phyloP scores from a whole-genome alignment of 2,329 filamentous ascomycete genomes.

The Mariannaea elegans region DNA sequence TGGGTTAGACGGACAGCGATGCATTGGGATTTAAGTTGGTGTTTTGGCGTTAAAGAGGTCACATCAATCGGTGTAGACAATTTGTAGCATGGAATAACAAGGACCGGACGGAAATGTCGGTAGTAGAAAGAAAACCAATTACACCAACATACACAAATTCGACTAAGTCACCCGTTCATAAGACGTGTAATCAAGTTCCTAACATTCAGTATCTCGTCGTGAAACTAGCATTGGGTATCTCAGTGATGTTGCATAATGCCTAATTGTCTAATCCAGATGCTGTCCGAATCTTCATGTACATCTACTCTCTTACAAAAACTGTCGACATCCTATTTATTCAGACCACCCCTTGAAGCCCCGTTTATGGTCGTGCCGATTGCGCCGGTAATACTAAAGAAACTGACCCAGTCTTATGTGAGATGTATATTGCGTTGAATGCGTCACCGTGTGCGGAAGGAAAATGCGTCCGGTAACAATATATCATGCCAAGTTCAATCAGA shows the following conservation, averaged over 20 bases:
- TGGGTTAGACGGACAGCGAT: slow-evolving; percentile 54
- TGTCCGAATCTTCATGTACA: not conserved
- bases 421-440: not conserved
- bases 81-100: not conserved
- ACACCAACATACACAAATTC: not conserved
- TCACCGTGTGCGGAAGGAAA: too few species aligned
- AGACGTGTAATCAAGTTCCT: not conserved
- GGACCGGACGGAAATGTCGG: not conserved
- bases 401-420: slow-evolving; percentile 21
- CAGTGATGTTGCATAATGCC: slow-evolving; percentile 18
- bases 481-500: slow-evolving; percentile 19
- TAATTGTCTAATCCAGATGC: slow-evolving; percentile 18
- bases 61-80: slow-evolving; percentile 26
- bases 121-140: not conserved
- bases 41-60: slow-evolving; percentile 20
- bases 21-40: not conserved
- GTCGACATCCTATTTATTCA: slow-evolving; percentile 17
- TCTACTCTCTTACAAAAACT: slow-evolving; percentile 1
- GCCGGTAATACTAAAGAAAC: not conserved
- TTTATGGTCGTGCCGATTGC: slow-evolving; percentile 2
- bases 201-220: slow-evolving; percentile 20
- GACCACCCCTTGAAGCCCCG: slow-evolving; percentile 12
- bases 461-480: not conserved
- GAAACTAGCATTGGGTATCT: slow-evolving; percentile 37
- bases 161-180: not conserved